A percentile compares a stretch with the other conserved stretches of the same genome.
These are phyloP conservation scores for Verticillium albo-atrum DNA, from an alignment of 2,329 filamentous ascomycete species.

Conservation along the genomic window DNA sequence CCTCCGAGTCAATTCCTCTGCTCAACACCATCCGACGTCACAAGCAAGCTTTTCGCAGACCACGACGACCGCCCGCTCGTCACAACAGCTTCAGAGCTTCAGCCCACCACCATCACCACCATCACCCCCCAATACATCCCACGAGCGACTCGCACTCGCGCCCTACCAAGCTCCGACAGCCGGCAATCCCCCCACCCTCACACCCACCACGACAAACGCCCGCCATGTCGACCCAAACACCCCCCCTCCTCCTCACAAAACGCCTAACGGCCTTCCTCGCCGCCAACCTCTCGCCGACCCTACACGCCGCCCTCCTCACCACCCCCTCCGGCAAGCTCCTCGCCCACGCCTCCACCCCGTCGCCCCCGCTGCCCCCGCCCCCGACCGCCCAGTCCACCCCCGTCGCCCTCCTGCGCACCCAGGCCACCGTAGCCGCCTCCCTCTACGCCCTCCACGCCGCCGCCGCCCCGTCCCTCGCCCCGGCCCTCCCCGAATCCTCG, in stretches of 20 bases:
- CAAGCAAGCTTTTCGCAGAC: background rate
- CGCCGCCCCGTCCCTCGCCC: conserved; percentile 34
- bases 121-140: too few species aligned
- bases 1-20: background rate
- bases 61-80: background rate
- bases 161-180: background rate
- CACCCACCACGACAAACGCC: background rate
- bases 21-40: background rate
- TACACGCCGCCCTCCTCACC: conserved; percentile 57
- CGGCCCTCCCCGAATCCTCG: conserved; percentile 32
- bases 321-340: conserved; percentile 60
- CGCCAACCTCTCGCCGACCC: conserved; percentile 50
- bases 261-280: conserved; percentile 59
- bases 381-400: conserved; percentile 20
- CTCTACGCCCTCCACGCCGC: conserved; percentile 55
- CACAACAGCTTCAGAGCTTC: background rate
- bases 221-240: conserved; percentile 37
- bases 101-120: background rate
- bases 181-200: background rate
- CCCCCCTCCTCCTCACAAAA: conserved; percentile 61
- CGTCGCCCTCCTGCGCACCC: conserved; percentile 54
- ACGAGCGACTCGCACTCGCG: background rate
- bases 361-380: background rate
- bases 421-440: conserved; percentile 60
- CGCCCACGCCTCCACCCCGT: conserved; percentile 51